These are phyloP conservation scores for Eucommia ulmoides DNA, from an alignment of 257 asterid genomes.

Conservation along the genomic window DNA sequence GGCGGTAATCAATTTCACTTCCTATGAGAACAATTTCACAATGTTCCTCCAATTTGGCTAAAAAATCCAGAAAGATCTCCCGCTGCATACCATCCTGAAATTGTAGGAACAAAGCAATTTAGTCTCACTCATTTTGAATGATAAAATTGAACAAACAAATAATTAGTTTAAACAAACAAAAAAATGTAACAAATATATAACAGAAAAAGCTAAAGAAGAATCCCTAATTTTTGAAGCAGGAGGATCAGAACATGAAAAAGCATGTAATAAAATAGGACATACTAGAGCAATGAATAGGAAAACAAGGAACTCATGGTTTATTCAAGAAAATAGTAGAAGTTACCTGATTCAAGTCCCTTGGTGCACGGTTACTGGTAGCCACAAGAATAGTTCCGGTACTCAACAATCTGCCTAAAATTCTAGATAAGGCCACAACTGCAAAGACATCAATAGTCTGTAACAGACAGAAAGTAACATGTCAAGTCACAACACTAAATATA, in stretches of 20 bases:
- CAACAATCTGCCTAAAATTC: constrained; percentile 83
- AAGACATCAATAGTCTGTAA: constrained; percentile 94
- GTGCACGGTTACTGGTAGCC: constrained; percentile 97
- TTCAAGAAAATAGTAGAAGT: not conserved
- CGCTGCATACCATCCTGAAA: constrained; percentile 96
- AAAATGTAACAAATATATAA: not conserved
- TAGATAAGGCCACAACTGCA: constrained; percentile 94
- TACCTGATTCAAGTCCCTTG: constrained; percentile 85
- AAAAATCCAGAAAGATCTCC: constrained; percentile 69
- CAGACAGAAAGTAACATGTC: no score
- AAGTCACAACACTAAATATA: no score
- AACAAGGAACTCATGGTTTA: not conserved
- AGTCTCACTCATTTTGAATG: not conserved
- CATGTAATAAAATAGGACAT: no score
- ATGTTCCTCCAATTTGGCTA: constrained; percentile 58
- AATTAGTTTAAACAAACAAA: not conserved
- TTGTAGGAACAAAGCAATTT: constrained; percentile 1
- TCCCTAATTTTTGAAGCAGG: not conserved
- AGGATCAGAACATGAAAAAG: no score
- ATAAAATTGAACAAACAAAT: no score
- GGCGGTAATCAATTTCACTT: constrained; percentile 90
- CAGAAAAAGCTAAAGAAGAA: not conserved
- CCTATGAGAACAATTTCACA: constrained; percentile 66
- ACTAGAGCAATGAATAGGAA: not conserved
- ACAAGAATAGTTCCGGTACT: constrained; percentile 96